phyloP scores from a whole-genome alignment of 306 rosid species.

The Corylus americana region DNA sequence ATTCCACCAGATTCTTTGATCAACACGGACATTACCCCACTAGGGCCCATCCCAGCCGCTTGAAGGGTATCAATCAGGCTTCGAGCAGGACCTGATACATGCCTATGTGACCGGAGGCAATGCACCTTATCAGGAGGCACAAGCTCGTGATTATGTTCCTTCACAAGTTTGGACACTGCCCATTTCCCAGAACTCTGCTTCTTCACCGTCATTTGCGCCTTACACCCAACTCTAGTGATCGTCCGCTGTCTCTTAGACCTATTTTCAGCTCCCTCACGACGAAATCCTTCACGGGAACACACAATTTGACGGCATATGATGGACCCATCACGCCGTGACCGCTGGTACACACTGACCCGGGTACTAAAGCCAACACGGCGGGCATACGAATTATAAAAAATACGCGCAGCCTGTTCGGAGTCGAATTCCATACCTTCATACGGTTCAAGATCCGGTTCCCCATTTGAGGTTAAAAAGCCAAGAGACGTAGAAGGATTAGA shows the following conservation, averaged over 20 bases:
- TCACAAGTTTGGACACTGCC: conserved; percentile 37
- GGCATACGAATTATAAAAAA: conserved; percentile 46
- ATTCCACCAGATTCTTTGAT: conserved; percentile 37
- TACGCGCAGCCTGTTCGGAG: conserved; percentile 46
- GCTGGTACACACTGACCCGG: conserved; percentile 44
- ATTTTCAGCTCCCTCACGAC: conserved; percentile 31
- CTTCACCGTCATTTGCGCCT: conserved; percentile 45
- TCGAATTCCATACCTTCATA: conserved; percentile 47
- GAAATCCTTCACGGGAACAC: conserved; percentile 44
- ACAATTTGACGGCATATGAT: conserved; percentile 47
- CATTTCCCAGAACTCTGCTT: conserved; percentile 41
- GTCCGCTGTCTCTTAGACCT: conserved; percentile 43
- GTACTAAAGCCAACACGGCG: conserved; percentile 41
- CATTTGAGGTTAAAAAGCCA: neutral
- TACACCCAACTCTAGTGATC: conserved; percentile 43
- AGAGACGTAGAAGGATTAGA: conserved; percentile 11
- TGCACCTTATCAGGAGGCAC: conserved; percentile 42
- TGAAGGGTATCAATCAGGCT: conserved; percentile 43
- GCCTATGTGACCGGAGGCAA: conserved; percentile 44
- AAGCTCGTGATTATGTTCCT: conserved; percentile 44
- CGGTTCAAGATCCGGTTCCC: conserved; percentile 40
- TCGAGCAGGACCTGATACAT: conserved; percentile 42
- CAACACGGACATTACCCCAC: conserved; percentile 44
- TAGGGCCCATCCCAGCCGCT: conserved; percentile 45
- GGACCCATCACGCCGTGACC: conserved; percentile 43